These are phyloP conservation scores for Neurospora sp. DNA, from an alignment of 495 filamentous ascomycete species.

Conservation along the genomic window DNA sequence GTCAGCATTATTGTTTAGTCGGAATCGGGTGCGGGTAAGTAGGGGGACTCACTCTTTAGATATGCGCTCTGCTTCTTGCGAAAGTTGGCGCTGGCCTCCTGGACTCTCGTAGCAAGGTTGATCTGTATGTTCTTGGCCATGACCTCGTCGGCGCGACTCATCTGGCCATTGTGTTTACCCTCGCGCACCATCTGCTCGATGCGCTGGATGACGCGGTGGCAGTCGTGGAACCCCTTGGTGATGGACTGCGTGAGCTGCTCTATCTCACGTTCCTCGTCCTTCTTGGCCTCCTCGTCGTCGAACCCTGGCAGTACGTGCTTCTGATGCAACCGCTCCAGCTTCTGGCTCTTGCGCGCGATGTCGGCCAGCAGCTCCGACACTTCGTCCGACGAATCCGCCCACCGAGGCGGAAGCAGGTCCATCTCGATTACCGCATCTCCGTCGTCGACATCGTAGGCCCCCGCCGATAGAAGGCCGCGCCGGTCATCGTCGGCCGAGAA, in stretches of 20 bases:
- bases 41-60: slow-evolving; percentile 64
- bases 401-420: slow-evolving; percentile 90
- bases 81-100: slow-evolving; percentile 87
- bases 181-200: slow-evolving; percentile 79
- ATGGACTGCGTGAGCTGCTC: slow-evolving; percentile 85
- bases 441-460: slow-evolving; percentile 68
- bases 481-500: slow-evolving; percentile 53
- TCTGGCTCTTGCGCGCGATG: slow-evolving; percentile 70
- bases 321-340: slow-evolving; percentile 85
- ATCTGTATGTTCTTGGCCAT: slow-evolving; percentile 97
- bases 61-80: slow-evolving; percentile 96
- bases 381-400: slow-evolving; percentile 92
- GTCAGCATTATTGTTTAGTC: not conserved
- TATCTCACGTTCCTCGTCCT: slow-evolving; percentile 74
- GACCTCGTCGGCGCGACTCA: slow-evolving; percentile 74
- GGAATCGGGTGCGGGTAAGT: too few relatives aligned
- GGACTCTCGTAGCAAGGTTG: slow-evolving; percentile 73
- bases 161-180: slow-evolving; percentile 51
- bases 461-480: slow-evolving; percentile 72
- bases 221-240: slow-evolving; percentile 78
- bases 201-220: slow-evolving; percentile 75
- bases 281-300: slow-evolving; percentile 83
- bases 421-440: slow-evolving; percentile 97
- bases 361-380: slow-evolving; percentile 72
- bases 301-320: slow-evolving; percentile 96